Evolutionary conservation across 1,284 basidiomycete species (phyloP).

Genomic region (Leccinum proliferum): DNA sequence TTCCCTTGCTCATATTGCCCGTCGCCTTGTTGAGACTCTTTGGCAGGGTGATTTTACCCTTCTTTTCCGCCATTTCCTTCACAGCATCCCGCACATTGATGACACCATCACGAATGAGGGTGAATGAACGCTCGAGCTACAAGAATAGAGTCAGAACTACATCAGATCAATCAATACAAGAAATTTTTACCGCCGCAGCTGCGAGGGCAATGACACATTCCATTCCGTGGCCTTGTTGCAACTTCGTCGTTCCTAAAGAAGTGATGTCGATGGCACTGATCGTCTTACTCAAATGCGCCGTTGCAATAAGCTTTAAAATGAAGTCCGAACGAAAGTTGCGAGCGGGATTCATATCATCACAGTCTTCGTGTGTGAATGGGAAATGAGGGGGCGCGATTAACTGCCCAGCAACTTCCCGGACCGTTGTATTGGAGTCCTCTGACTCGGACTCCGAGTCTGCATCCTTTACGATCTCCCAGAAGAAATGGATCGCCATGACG

Average conservation of each 20-base stretch:
- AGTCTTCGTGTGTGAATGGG: conserved; percentile 11
- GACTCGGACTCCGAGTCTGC: not conserved
- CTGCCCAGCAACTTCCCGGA: not conserved
- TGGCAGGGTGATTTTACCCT: too few relatives aligned
- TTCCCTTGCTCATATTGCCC: too few relatives aligned
- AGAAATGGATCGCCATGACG: conserved; percentile 3
- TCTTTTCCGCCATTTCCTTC: too few relatives aligned
- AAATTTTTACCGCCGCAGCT: not conserved
- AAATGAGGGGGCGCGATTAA: not conserved
- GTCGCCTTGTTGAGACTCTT: too few relatives aligned
- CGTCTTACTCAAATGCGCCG: conserved; percentile 8
- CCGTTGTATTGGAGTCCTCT: not conserved
- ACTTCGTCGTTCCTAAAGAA: conserved; percentile 1
- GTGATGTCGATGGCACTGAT: not conserved
- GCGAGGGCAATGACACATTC: conserved; percentile 6
- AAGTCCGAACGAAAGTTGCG: conserved; percentile 7
- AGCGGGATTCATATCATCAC: conserved; percentile 1
- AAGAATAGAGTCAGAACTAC: not conserved
- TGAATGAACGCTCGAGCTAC: conserved; percentile 6
- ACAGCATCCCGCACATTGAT: too few relatives aligned
- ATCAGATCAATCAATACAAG: not conserved
- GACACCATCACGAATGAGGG: too few relatives aligned
- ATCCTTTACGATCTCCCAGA: conserved; percentile 2
- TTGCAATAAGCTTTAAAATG: conserved; percentile 8
- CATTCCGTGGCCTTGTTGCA: conserved; percentile 4